Evolutionary conservation across 208 protist species (phyloP).

Genomic region (Trypanosoma conorhini): DNA sequence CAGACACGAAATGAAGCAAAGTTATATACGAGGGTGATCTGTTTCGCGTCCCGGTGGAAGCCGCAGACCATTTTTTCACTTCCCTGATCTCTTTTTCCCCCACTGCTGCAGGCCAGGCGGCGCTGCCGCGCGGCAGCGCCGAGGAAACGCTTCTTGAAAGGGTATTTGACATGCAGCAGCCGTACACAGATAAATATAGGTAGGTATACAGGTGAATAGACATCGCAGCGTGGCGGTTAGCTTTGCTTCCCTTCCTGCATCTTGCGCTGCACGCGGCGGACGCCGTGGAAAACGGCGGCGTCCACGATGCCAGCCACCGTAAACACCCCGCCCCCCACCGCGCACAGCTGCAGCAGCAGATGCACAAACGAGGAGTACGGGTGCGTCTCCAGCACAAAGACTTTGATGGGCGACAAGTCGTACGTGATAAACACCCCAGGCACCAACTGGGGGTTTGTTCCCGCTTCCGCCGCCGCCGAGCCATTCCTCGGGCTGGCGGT

Average conservation of each 20-base stretch:
- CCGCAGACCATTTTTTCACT: no score
- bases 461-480: neutral
- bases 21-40: no score
- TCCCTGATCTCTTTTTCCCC: no score
- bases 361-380: constrained; percentile 64
- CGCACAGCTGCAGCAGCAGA: constrained; percentile 70
- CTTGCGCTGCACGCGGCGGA: constrained; percentile 33
- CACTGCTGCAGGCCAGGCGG: no score
- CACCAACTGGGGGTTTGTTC: constrained; percentile 25
- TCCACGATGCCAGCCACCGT: constrained; percentile 64
- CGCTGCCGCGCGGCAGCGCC: no score
- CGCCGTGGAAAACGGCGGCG: constrained; percentile 54
- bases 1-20: no score
- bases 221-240: constrained; percentile 28
- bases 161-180: no score
- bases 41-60: no score
- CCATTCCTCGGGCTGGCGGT: constrained; percentile 24
- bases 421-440: constrained; percentile 89
- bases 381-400: constrained; percentile 46
- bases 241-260: constrained; percentile 50
- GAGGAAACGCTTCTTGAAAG: neutral
- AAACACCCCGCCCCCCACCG: constrained; percentile 64
- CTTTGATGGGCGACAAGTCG: constrained; percentile 84
- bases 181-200: no score
- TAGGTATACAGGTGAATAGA: no score